Percentiles rank a stretch among this genome's conserved stretches.
These are phyloP conservation scores for Sextonia rubra DNA, from an alignment of 164 flowering plant genomes.

Conservation along the genomic window DNA sequence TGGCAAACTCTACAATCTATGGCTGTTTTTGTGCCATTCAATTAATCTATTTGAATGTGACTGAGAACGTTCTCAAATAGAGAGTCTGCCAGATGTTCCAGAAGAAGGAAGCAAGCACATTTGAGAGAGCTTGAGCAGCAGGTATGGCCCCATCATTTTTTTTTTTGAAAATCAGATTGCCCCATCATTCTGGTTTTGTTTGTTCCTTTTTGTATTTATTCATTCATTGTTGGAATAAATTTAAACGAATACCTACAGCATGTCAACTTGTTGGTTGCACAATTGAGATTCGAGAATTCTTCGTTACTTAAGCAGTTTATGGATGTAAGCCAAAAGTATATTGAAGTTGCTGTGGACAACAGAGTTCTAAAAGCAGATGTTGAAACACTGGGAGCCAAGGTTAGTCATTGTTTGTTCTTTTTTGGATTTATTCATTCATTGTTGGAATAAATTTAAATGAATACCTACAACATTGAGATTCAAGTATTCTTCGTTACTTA, in stretches of 20 bases:
- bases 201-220: background rate
- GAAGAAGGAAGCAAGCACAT: constrained; percentile 96
- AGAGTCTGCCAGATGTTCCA: constrained; percentile 93
- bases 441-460: no score
- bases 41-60: constrained; percentile 5
- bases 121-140: constrained; percentile 86
- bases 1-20: no score
- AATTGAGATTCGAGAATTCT: constrained; percentile 74
- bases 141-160: constrained; percentile 40
- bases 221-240: background rate
- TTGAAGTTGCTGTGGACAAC: constrained; percentile 92
- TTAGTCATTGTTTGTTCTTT: constrained; percentile 13
- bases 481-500: constrained; percentile 66
- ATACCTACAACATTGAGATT: constrained; percentile 33
- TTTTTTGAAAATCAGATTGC: no score
- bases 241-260: no score
- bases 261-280: constrained; percentile 49
- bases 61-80: constrained; percentile 93
- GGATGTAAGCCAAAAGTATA: constrained; percentile 69
- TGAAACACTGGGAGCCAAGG: constrained; percentile 97
- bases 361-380: constrained; percentile 96
- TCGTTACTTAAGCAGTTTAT: constrained; percentile 63
- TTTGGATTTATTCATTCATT: background rate
- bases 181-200: constrained; percentile 3
- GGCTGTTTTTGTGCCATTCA: background rate